Evolutionary conservation across 331 rosid species (phyloP), one percentile per base, ranked within the genome.

Genomic region (Quercus tomentella): DNA sequence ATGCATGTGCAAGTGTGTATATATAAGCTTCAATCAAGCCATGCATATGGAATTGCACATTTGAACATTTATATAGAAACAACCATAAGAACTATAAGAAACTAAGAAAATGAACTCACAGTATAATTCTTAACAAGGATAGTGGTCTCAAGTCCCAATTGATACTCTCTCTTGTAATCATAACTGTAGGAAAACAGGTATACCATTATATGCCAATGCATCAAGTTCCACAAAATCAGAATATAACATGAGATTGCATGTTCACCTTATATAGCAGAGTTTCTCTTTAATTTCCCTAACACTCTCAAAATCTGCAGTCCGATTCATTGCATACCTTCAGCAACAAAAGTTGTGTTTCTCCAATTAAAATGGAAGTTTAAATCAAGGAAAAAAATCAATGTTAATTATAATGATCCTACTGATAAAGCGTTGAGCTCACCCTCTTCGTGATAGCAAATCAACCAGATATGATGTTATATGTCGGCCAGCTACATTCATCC

Each of bases 401-500:
- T 33, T 33, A 77, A 72, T 69, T 73, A 77, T 52, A 73, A 61
- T 58, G 58, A 72, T 35, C 77, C 76, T 76, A 70, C 66, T 17
- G 61, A 70, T 22, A 55, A 74, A 78, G 67, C 82, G 49, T 43
- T 61, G 72, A 65, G 73, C 94, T 79, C 91, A 96, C 99, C 99
- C 99, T 87, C 98, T 89, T 80, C 99, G 92, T 81, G 99, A 93
- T 66, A 96, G 98, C 77, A 96, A 88, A 85, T 96, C 99, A 79
- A 96, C 94, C 76, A 96, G 99, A 86, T 96, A 96, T 67, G 99
- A 86, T 67, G 99, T 96, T 80, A 96, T 93, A 87, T 96, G 99
- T 21, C 99, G 89, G 45, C 99, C 99, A 84, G 99, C 99, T 70
- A 96, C 97, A 85, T 96, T 96, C 99, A 93, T 96, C 82, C 99